Conservation (phyloP, 768 basidiomycete species). For the Leccinum barrowsii region DNA sequence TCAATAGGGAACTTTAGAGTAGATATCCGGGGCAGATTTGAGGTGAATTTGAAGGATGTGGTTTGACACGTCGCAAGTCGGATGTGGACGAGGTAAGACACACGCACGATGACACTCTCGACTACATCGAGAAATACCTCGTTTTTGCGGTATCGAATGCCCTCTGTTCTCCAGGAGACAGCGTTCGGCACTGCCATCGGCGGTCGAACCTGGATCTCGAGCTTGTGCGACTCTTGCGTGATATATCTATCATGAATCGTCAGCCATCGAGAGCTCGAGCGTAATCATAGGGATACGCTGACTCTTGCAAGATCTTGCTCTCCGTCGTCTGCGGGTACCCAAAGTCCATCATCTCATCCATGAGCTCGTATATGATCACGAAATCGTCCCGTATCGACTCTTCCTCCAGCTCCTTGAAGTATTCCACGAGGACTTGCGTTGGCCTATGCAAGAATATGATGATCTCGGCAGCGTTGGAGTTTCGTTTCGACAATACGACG, state of each 20-base stretch:
- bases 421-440: slow-evolving; percentile 89
- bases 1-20: no score
- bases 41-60: no score
- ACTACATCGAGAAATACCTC: slow-evolving; percentile 99
- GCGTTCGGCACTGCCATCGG: slow-evolving; percentile 98
- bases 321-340: slow-evolving; percentile 99
- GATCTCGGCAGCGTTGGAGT: slow-evolving; percentile 92
- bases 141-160: slow-evolving; percentile 96
- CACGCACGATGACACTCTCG: slow-evolving; percentile 89
- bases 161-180: slow-evolving; percentile 97
- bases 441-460: slow-evolving; percentile 95
- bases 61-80: background rate
- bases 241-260: slow-evolving; percentile 58
- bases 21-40: no score
- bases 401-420: slow-evolving; percentile 99
- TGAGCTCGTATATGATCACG: slow-evolving; percentile 96
- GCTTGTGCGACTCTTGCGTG: slow-evolving; percentile 97
- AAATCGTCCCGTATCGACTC: slow-evolving; percentile 99
- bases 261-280: background rate
- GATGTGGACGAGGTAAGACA: background rate
- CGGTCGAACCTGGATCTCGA: slow-evolving; percentile 90
- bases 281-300: slow-evolving; percentile 23
- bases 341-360: slow-evolving; percentile 99
- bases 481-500: slow-evolving; percentile 91
- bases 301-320: slow-evolving; percentile 98